Evolutionary conservation across 495 filamentous ascomycete genomes (phyloP).

Genomic region (Thozetella sp.): DNA sequence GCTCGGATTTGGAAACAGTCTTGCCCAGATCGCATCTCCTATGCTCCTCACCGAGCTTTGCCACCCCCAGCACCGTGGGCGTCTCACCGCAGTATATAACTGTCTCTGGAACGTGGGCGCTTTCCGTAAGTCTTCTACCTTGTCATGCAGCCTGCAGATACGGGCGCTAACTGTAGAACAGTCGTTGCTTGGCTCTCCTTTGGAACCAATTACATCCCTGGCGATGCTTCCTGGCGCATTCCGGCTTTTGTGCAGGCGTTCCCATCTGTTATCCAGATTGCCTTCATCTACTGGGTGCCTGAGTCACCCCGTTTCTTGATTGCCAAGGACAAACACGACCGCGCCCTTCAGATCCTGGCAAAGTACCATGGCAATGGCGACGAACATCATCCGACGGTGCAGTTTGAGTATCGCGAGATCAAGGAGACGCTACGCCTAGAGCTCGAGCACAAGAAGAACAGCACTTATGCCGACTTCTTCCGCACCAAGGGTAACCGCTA

Average conservation of each 20-base stretch:
- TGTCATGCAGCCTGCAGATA: slow-evolving; percentile 33
- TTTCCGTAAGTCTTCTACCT: slow-evolving; percentile 37
- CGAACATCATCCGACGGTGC: slow-evolving; percentile 54
- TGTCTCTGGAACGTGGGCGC: slow-evolving; percentile 63
- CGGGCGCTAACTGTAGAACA: slow-evolving; percentile 32
- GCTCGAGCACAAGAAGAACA: slow-evolving; percentile 40
- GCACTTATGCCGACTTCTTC: slow-evolving; percentile 61
- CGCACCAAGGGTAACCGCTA: slow-evolving; percentile 70
- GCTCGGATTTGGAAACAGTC: slow-evolving; percentile 60
- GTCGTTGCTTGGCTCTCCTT: slow-evolving; percentile 54
- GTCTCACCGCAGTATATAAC: slow-evolving; percentile 69
- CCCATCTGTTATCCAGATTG: slow-evolving; percentile 52
- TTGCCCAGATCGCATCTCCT: slow-evolving; percentile 63
- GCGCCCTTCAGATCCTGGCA: slow-evolving; percentile 60
- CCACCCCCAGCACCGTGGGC: slow-evolving; percentile 67
- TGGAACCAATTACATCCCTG: slow-evolving; percentile 48
- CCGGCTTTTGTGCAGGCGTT: slow-evolving; percentile 57
- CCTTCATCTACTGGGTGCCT: slow-evolving; percentile 55
- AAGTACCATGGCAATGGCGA: slow-evolving; percentile 62
- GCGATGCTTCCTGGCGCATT: slow-evolving; percentile 55
- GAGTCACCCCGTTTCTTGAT: slow-evolving; percentile 67
- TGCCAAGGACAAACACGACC: slow-evolving; percentile 63
- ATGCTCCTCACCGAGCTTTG: slow-evolving; percentile 66
- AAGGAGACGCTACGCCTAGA: slow-evolving; percentile 59
- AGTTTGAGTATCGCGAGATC: slow-evolving; percentile 62